Evolutionary conservation across 1,284 basidiomycete genomes (phyloP).

Genomic region (Ustilago sp.): DNA sequence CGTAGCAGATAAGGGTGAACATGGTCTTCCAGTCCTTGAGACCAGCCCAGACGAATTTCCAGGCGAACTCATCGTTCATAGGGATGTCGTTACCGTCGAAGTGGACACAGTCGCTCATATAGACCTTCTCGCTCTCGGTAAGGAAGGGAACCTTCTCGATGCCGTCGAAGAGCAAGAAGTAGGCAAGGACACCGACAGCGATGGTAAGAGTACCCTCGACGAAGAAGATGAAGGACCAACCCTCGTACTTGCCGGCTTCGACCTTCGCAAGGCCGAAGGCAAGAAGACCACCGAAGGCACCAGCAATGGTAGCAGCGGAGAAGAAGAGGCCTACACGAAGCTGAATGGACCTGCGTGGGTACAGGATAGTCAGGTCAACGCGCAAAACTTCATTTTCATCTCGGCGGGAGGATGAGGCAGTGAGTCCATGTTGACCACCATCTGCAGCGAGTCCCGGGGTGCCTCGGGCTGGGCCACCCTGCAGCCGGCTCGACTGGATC

Average conservation of each 20-base stretch:
- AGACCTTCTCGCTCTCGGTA: constrained; percentile 53
- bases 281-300: constrained; percentile 72
- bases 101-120: constrained; percentile 49
- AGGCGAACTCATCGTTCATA: constrained; percentile 59
- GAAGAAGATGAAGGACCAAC: constrained; percentile 70
- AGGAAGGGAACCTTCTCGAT: constrained; percentile 56
- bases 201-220: constrained; percentile 73
- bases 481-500: constrained; percentile 1
- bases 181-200: constrained; percentile 69
- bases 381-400: not conserved
- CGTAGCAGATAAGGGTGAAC: constrained; percentile 59
- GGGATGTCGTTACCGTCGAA: constrained; percentile 59
- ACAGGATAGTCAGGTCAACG: constrained; percentile 38
- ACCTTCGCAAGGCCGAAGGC: constrained; percentile 62
- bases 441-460: constrained; percentile 4
- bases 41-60: constrained; percentile 56
- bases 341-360: constrained; percentile 54
- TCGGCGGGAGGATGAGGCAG: constrained; percentile 18
- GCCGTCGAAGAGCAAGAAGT: constrained; percentile 53
- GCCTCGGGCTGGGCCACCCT: constrained; percentile 8
- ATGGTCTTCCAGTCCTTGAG: constrained; percentile 62
- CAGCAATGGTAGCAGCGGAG: constrained; percentile 70
- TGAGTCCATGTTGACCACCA: constrained; percentile 13
- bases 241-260: constrained; percentile 41
- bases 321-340: constrained; percentile 59